These are phyloP conservation scores for Mortierella sp. DNA, from an alignment of 371 early-diverging fungal species.

Conservation along the genomic window DNA sequence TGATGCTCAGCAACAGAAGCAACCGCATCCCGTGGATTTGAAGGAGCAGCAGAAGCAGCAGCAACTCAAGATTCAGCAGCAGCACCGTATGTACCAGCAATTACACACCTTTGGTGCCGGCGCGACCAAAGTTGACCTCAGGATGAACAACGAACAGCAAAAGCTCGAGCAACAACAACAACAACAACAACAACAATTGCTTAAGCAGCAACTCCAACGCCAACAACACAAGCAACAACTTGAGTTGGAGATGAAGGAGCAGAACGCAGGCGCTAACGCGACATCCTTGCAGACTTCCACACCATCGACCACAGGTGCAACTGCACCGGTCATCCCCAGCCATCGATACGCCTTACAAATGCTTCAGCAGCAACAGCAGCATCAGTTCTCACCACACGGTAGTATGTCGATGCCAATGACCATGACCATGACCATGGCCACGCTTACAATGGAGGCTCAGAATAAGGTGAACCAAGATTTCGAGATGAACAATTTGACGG, in stretches of 20 bases:
- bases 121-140: constrained; percentile 24
- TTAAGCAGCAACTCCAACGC: constrained; percentile 44
- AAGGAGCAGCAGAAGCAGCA: constrained; percentile 55
- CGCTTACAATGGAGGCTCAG: constrained; percentile 33
- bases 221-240: constrained; percentile 41
- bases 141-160: constrained; percentile 5
- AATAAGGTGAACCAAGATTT: constrained; percentile 30
- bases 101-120: constrained; percentile 39
- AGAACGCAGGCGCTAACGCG: constrained; percentile 3
- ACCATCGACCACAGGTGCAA: constrained; percentile 4
- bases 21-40: constrained; percentile 21
- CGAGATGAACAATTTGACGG: constrained; percentile 15
- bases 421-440: constrained; percentile 35
- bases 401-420: constrained; percentile 13
- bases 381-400: constrained; percentile 10
- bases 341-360: constrained; percentile 21
- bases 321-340: constrained; percentile 7
- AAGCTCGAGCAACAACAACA: constrained; percentile 42
- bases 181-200: constrained; percentile 22
- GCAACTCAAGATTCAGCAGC: constrained; percentile 53
- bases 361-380: constrained; percentile 29
- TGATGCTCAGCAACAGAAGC: constrained; percentile 7
- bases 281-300: constrained; percentile 20
- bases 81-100: constrained; percentile 45
- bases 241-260: constrained; percentile 23